Conservation (phyloP, 139 green algal species). For the Chlamydomonas eustigma region DNA sequence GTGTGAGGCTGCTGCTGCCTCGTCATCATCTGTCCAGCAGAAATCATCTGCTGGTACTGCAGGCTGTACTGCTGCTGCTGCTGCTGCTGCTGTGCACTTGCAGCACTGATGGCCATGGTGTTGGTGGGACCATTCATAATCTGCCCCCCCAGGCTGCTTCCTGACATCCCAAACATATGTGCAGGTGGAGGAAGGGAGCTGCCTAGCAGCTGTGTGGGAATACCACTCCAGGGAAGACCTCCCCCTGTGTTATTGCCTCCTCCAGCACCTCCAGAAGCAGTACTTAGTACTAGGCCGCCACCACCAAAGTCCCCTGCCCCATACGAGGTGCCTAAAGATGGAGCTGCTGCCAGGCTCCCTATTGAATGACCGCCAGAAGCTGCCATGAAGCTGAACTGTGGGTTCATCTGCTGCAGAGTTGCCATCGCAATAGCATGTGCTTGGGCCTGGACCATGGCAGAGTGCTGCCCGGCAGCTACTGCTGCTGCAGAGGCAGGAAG, state of each 20-base stretch:
- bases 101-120: constrained; percentile 6
- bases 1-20: constrained; percentile 5
- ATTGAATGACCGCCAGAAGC: neutral
- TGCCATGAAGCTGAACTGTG: constrained; percentile 5
- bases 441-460: constrained; percentile 33
- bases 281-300: neutral
- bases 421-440: constrained; percentile 54
- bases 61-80: neutral
- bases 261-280: neutral
- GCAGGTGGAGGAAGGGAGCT: neutral
- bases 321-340: neutral
- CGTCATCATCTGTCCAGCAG: neutral
- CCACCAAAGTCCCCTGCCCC: too few species aligned
- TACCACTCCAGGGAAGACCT: too few species aligned
- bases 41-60: constrained; percentile 3
- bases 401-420: constrained; percentile 35
- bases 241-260: neutral
- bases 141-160: neutral
- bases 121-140: too few species aligned
- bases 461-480: neutral
- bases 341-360: neutral
- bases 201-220: neutral
- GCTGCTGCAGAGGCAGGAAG: constrained; percentile 13
- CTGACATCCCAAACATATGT: neutral
- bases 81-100: neutral